Conservation (phyloP, 192 early-diverging fungal genomes). For the Coemansia sp. region DNA sequence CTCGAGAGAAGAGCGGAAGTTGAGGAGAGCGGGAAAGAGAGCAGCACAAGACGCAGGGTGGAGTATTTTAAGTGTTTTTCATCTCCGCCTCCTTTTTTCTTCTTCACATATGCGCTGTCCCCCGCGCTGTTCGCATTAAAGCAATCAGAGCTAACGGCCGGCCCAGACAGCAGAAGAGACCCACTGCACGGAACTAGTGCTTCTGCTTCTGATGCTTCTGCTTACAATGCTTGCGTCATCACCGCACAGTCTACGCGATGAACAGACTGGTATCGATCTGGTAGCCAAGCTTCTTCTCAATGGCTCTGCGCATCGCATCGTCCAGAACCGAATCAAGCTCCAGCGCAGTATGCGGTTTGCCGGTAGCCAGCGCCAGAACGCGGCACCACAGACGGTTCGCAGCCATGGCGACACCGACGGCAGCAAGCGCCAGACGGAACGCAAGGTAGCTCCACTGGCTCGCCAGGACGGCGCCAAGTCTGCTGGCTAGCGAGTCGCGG, state of each 20-base stretch:
- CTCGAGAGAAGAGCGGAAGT: too few relatives aligned
- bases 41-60: too few relatives aligned
- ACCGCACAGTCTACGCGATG: slow-evolving; percentile 58
- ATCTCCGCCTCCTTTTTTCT: too few relatives aligned
- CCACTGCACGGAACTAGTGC: too few relatives aligned
- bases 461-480: slow-evolving; percentile 7
- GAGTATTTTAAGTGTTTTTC: too few relatives aligned
- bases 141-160: too few relatives aligned
- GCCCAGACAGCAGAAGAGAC: too few relatives aligned
- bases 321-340: slow-evolving; percentile 81
- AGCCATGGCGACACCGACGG: slow-evolving; percentile 49
- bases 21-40: too few relatives aligned
- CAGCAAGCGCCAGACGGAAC: slow-evolving; percentile 50
- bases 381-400: slow-evolving; percentile 36
- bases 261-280: slow-evolving; percentile 75
- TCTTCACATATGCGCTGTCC: too few relatives aligned
- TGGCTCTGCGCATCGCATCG: slow-evolving; percentile 61
- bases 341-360: slow-evolving; percentile 9
- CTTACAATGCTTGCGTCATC: too few relatives aligned
- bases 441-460: slow-evolving; percentile 47
- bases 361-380: slow-evolving; percentile 11
- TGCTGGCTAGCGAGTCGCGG: slow-evolving; percentile 18
- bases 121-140: too few relatives aligned
- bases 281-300: slow-evolving; percentile 80
- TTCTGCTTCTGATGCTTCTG: too few relatives aligned